phyloP scores from a whole-genome alignment of 176 grass and related monocot species.

The Eremochloa ophiuroides region DNA sequence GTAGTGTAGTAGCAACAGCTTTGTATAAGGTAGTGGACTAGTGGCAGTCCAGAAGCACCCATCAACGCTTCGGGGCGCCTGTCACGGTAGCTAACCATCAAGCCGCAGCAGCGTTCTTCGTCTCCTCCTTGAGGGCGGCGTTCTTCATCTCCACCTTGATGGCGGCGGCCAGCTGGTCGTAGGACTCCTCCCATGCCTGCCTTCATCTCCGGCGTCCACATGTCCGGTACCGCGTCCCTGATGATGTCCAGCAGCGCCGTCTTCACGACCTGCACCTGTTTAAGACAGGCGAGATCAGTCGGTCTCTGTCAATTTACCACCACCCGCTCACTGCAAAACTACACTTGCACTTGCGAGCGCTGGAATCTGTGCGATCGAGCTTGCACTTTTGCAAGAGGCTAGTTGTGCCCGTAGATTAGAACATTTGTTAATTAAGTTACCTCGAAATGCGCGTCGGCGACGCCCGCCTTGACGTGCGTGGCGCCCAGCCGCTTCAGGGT shows the following conservation, averaged over 20 bases:
- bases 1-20: not conserved
- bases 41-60: not conserved
- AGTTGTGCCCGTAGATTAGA: no score
- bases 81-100: no score
- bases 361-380: not conserved
- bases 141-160: slow-evolving; percentile 72
- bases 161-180: slow-evolving; percentile 56
- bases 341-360: no score
- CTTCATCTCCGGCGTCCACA: slow-evolving; percentile 74
- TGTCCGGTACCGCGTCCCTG: slow-evolving; percentile 55
- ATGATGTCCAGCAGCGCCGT: slow-evolving; percentile 73
- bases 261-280: slow-evolving; percentile 47
- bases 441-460: slow-evolving; percentile 74
- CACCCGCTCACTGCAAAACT: no score
- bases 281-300: no score
- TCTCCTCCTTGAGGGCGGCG: not conserved
- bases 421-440: not conserved
- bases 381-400: not conserved
- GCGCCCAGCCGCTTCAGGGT: slow-evolving; percentile 47
- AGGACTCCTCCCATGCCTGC: slow-evolving; percentile 67
- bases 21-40: not conserved
- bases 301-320: no score
- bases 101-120: no score
- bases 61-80: not conserved
- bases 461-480: slow-evolving; percentile 55